phyloP scores from a whole-genome alignment of 2,329 filamentous ascomycete genomes.

The Cladobotryum mycophilum region DNA sequence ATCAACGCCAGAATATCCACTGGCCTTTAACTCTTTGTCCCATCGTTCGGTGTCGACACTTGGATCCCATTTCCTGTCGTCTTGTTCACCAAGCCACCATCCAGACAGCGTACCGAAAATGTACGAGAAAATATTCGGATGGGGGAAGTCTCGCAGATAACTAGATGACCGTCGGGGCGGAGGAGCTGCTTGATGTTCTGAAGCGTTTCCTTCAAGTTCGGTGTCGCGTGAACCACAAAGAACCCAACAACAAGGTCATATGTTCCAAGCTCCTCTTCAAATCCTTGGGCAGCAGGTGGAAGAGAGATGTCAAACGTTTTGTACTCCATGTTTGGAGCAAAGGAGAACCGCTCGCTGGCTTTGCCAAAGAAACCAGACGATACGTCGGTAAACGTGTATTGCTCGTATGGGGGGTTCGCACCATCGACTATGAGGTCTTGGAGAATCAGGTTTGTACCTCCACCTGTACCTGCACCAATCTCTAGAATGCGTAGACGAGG shows the following conservation, averaged over 20 bases:
- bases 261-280: slow-evolving; percentile 1
- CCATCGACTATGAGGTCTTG: background rate
- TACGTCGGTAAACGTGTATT: slow-evolving; percentile 21
- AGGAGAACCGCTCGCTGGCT: slow-evolving; percentile 16
- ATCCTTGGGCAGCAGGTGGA: slow-evolving; percentile 17
- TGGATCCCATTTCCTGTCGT: slow-evolving; percentile 18
- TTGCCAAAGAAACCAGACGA: slow-evolving; percentile 16
- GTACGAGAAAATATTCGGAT: background rate
- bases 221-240: slow-evolving; percentile 20
- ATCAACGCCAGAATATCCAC: slow-evolving; percentile 17
- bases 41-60: slow-evolving; percentile 20
- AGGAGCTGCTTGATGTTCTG: slow-evolving; percentile 17
- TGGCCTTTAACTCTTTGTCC: slow-evolving; percentile 19
- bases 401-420: background rate
- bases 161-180: slow-evolving; percentile 21
- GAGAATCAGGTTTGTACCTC: background rate
- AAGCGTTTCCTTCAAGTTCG: slow-evolving; percentile 15
- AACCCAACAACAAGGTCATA: slow-evolving; percentile 20
- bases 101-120: background rate
- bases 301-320: slow-evolving; percentile 23
- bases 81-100: slow-evolving; percentile 1
- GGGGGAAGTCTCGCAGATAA: too few species aligned
- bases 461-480: slow-evolving; percentile 33
- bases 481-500: slow-evolving; percentile 30
- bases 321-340: slow-evolving; percentile 5